Evolutionary conservation across 1,284 basidiomycete genomes (phyloP), one percentile per base, ranked within the genome.

Genomic region (Ustilago bromivora): DNA sequence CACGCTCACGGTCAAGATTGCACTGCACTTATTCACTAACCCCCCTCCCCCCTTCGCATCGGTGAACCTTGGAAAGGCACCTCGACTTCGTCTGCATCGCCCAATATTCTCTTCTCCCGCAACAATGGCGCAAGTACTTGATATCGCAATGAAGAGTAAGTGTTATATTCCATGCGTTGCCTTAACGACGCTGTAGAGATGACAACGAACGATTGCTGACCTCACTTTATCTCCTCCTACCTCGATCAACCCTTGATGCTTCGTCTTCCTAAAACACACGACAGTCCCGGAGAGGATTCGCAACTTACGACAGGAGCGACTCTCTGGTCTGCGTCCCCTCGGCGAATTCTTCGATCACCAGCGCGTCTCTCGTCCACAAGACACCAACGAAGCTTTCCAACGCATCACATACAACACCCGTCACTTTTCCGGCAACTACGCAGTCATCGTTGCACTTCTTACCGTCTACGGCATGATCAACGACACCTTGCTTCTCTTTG

Each of bases 401-500:
- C 91, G 95, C 71, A 93, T 96, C 90, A 94, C 94, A 46, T 95
- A 96, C 89, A 98, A 97, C 89, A 95, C 95, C 15, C 78, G 85
- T 13, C 83, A 87, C 71, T 87, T 86, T 59, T 83, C 81, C 8
- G 82, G 79, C 40, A 98, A 98, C 88, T 98, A 98, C 88, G 90
- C 91, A 49, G 87, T 97, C 82, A 90, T 98, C 79, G 89, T 98
- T 19, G 91, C 89, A 58, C 87, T 92, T 54, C 90, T 98, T 63
- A 93, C 92, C 17, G 90, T 98, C 66, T 99, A 98, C 87, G 94
- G 95, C 17, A 87, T 98, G 93, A 87, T 98, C 81, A 94, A 92
- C 71, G 95, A 93, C 87, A 90, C 90, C 8, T 86, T 91, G 46
- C 91, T 99, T 53, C 90, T 98, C 74, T 89, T 96, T 82, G 91